Evolutionary conservation across 805 yeast genomes (phyloP).

Genomic region (Ogataea degrootiae): DNA sequence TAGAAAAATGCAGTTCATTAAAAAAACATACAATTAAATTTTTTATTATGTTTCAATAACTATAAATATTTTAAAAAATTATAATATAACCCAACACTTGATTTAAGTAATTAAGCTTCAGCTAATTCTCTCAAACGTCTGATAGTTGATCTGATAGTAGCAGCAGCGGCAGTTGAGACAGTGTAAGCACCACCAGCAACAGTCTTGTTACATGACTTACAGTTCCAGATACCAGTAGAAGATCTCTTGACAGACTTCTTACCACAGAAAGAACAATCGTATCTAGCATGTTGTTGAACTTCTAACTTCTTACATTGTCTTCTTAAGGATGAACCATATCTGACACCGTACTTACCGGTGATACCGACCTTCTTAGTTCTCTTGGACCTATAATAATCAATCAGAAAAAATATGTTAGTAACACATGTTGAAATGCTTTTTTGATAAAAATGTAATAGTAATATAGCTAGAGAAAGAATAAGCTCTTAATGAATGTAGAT

Average conservation of each 20-base stretch:
- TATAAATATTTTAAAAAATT: slow-evolving; percentile 10
- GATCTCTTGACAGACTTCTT: slow-evolving; percentile 97
- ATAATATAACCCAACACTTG: slow-evolving; percentile 7
- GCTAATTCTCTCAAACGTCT: slow-evolving; percentile 99
- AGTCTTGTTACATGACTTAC: slow-evolving; percentile 91
- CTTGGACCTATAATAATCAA: slow-evolving; percentile 72
- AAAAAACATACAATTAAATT: slow-evolving; percentile 7
- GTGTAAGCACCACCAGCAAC: slow-evolving; percentile 99
- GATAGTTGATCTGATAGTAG: slow-evolving; percentile 99
- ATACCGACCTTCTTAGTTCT: slow-evolving; percentile 99
- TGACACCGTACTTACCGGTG: slow-evolving; percentile 99
- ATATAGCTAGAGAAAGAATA: background rate
- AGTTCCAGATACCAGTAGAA: slow-evolving; percentile 98
- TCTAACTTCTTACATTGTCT: slow-evolving; percentile 99
- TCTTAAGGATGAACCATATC: slow-evolving; percentile 99
- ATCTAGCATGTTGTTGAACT: slow-evolving; percentile 97
- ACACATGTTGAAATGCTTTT: background rate
- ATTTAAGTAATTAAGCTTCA: slow-evolving; percentile 72
- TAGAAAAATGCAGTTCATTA: background rate
- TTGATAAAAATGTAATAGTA: background rate
- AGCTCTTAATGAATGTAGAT: too few relatives aligned
- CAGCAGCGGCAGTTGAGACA: slow-evolving; percentile 99
- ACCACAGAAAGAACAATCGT: slow-evolving; percentile 99
- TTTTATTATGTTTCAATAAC: slow-evolving; percentile 12
- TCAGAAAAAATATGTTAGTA: slow-evolving; percentile 10